Evolutionary conservation across 2,329 filamentous ascomycete species (phyloP).

Genomic region (Cadophora sp.): DNA sequence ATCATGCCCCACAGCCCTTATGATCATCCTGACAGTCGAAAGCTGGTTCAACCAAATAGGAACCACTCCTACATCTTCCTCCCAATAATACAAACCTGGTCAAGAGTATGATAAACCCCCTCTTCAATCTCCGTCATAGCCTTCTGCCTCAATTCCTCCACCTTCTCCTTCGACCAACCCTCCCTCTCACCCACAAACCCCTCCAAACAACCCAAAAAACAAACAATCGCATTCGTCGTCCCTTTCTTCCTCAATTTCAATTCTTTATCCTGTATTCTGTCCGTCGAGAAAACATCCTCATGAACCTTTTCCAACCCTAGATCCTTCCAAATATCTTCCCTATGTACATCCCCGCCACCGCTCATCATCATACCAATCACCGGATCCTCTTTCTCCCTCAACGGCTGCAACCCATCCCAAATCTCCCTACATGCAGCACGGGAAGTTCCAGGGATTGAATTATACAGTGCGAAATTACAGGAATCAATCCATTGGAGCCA

Average conservation of each 20-base stretch:
- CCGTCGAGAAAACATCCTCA: conserved; percentile 29
- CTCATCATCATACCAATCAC: conserved; percentile 28
- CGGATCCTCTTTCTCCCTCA: conserved; percentile 19
- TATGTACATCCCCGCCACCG: conserved; percentile 16
- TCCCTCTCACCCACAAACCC: neutral
- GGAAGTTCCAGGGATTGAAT: conserved; percentile 15
- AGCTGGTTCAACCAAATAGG: too few relatives aligned
- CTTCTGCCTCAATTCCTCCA: conserved; percentile 14
- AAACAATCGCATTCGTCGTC: conserved; percentile 25
- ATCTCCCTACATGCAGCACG: conserved; percentile 25
- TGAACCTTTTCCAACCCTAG: conserved; percentile 23
- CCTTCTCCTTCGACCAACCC: conserved; percentile 29
- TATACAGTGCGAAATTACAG: conserved; percentile 29
- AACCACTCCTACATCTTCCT: conserved; percentile 4
- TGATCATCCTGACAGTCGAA: too few relatives aligned
- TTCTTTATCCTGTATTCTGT: conserved; percentile 18
- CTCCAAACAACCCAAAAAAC: conserved; percentile 19
- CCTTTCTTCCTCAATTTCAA: conserved; percentile 20
- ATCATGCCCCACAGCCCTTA: too few relatives aligned
- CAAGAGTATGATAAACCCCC: conserved; percentile 28
- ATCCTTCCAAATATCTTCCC: conserved; percentile 18
- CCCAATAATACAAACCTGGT: conserved; percentile 27
- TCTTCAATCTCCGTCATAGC: conserved; percentile 21
- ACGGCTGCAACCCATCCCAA: conserved; percentile 23
- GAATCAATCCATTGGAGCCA: conserved; percentile 31